Evolutionary conservation across 169 alveolate genomes (phyloP).

Genomic region (Eimeria sp.): DNA sequence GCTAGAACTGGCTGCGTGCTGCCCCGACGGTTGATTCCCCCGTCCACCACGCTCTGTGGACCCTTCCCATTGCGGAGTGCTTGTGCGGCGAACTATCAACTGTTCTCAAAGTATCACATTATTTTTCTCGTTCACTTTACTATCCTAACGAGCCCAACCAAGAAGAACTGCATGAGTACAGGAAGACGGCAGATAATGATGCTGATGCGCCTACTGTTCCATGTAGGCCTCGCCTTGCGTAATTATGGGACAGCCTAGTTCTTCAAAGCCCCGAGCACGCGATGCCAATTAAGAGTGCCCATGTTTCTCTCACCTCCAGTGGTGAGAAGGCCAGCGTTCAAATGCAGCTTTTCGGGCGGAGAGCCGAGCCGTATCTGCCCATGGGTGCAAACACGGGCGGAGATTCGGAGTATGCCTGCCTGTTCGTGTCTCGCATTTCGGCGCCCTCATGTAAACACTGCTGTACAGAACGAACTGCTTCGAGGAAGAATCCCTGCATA

Average conservation of each 20-base stretch:
- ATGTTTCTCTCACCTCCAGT: neutral
- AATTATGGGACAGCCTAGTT: neutral
- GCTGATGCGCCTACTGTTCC: neutral
- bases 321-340: neutral
- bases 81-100: neutral
- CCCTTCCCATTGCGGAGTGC: neutral
- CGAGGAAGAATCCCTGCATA: neutral
- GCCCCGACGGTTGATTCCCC: neutral
- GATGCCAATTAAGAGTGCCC: neutral
- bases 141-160: neutral
- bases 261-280: neutral
- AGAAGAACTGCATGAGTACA: neutral
- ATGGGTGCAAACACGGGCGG: neutral
- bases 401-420: neutral
- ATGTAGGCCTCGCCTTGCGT: neutral
- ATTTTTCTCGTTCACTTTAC: neutral
- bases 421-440: neutral
- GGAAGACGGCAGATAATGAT: neutral
- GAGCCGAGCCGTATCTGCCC: neutral
- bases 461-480: neutral
- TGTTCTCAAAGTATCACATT: neutral
- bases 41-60: neutral
- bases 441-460: neutral
- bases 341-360: neutral
- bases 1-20: neutral